Evolutionary conservation across 345 rosid genomes (phyloP), one percentile per base, ranked within the genome.

Genomic region (Hibiscus mutabilis): DNA sequence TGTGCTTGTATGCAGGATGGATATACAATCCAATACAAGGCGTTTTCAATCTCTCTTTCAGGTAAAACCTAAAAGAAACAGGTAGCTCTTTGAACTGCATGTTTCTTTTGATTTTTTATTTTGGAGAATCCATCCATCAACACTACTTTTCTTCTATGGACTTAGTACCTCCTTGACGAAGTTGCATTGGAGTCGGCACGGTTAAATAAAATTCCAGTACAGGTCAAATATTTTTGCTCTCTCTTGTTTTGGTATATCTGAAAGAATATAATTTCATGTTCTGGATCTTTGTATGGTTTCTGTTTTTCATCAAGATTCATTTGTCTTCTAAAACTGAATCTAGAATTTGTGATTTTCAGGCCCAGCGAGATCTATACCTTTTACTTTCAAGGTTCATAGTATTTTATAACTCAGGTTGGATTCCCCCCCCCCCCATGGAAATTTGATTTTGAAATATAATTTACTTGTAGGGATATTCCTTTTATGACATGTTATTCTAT

Each of bases 121-220:
- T 74, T 25, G 37, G 22, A 44, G 22, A 53, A 52, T 63, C 18
- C 22, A 6, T 74, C 16, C 29, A 33, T 31, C 18, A 33, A 31
- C 44, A 27, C 29, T 40, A 21, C 24, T 60, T 18, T 77, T 24
- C 22, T 73, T 35, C 61, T 3, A 68, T 70, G 68, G 24, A 53
- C 71, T 61, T 79, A 96, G 99, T 92, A 96, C 78, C 97, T 96
- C 71, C 95, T 92, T 42, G 92, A 89, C 75, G 93, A 91, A 82
- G 97, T 92, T 73, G 93, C 92, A 16, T 69, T 96, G 79, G 88
- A 84, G 79, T 84, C 86, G 3, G 62, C 22, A 14, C 87, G 82
- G 69, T 68, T 92, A 75, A 89, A 83, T 66, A 90, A 83, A 77
- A 92, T 95, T 77, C 94, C 99, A 10, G 73, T 83, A 55, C 98